A percentile compares a stretch with the other conserved stretches of the same genome.
Evolutionary conservation across 176 grass and related monocot genomes (phyloP).

Genomic region (Carex pumila): DNA sequence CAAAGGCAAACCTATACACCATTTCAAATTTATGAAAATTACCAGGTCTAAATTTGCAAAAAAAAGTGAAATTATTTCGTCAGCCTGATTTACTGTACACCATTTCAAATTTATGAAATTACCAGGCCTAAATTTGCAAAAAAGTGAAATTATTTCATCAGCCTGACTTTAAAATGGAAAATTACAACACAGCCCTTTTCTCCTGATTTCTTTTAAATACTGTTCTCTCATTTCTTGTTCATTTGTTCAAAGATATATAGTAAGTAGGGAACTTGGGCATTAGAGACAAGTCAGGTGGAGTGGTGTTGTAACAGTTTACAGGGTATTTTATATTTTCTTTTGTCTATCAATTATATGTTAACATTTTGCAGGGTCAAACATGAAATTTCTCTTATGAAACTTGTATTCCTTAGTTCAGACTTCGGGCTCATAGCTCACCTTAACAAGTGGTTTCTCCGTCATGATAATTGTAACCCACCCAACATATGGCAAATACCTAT

Average conservation of each 20-base stretch:
- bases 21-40: too few relatives aligned
- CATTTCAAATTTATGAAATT: not conserved
- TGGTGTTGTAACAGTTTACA: not conserved
- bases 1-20: not conserved
- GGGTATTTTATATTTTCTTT: not conserved
- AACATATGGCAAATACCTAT: constrained; percentile 70
- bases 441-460: constrained; percentile 77
- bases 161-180: not conserved
- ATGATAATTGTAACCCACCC: constrained; percentile 78
- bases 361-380: not conserved
- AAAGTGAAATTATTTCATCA: not conserved
- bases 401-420: not conserved
- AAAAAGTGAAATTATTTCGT: too few relatives aligned
- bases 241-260: not conserved
- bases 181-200: not conserved
- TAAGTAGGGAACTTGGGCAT: not conserved
- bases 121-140: not conserved
- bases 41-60: too few relatives aligned
- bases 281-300: not conserved
- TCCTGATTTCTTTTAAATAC: not conserved
- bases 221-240: not conserved
- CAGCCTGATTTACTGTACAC: too few relatives aligned
- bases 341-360: not conserved
- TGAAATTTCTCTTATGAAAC: not conserved
- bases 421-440: constrained; percentile 32